Percentiles rank a stretch among this genome's conserved stretches.
Conservation (phyloP, 2,329 filamentous ascomycete species). For the Aspergillus brasiliensis region DNA sequence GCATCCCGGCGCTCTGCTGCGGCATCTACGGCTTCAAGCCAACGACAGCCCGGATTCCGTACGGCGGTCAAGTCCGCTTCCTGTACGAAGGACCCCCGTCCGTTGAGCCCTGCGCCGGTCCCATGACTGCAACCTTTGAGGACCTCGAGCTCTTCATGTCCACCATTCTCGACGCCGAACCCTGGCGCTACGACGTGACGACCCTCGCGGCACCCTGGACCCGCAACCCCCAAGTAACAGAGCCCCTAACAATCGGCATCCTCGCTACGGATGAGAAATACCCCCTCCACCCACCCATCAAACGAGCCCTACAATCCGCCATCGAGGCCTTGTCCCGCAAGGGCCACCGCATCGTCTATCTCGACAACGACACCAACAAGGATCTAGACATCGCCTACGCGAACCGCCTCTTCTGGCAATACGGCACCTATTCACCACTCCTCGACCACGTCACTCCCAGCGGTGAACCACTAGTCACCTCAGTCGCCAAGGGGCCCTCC, state of each 20-base stretch:
- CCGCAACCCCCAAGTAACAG: constrained; percentile 17
- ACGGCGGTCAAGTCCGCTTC: constrained; percentile 23
- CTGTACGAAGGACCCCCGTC: constrained; percentile 12
- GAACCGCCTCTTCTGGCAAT: constrained; percentile 43
- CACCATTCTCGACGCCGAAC: constrained; percentile 41
- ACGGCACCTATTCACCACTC: constrained; percentile 36
- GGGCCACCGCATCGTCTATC: constrained; percentile 50
- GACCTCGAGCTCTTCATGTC: constrained; percentile 39
- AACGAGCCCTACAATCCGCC: constrained; percentile 47
- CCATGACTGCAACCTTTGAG: constrained; percentile 12
- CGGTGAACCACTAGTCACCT: constrained; percentile 50
- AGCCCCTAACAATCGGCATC: constrained; percentile 51
- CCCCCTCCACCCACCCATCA: constrained; percentile 56
- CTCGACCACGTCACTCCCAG: constrained; percentile 37
- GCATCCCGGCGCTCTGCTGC: constrained; percentile 35
- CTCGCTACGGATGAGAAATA: constrained; percentile 51
- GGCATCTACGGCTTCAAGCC: constrained; percentile 38
- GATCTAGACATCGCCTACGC: constrained; percentile 31
- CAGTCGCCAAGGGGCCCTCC: constrained; percentile 33
- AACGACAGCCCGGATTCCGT: constrained; percentile 29
- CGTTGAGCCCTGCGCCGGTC: constrained; percentile 16
- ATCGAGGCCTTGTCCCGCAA: constrained; percentile 41
- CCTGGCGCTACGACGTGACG: constrained; percentile 51
- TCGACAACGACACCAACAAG: constrained; percentile 37
- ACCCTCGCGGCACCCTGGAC: constrained; percentile 51